These are phyloP conservation scores for Hypoxylon crocopeplum DNA, from an alignment of 495 filamentous ascomycete genomes.

Conservation along the genomic window DNA sequence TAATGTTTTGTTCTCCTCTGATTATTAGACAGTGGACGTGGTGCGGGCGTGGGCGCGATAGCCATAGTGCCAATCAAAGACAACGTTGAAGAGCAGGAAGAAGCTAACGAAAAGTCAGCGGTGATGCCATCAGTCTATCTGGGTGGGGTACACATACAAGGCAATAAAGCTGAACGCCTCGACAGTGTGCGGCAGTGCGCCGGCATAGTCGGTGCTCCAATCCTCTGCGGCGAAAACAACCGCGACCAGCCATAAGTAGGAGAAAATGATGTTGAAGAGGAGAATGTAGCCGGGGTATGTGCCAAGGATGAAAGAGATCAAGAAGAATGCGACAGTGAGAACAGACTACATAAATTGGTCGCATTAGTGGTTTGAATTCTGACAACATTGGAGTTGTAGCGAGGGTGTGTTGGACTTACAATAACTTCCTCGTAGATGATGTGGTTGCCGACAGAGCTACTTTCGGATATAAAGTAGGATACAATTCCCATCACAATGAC, in stretches of 20 bases:
- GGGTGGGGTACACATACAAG: constrained; percentile 56
- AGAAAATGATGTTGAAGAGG: constrained; percentile 66
- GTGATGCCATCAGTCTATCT: constrained; percentile 3
- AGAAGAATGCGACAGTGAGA: constrained; percentile 64
- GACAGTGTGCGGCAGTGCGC: constrained; percentile 55
- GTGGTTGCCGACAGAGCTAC: constrained; percentile 47
- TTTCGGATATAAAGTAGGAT: constrained; percentile 58
- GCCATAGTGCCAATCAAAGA: constrained; percentile 54
- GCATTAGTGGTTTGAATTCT: constrained; percentile 11
- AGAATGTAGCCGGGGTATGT: constrained; percentile 57
- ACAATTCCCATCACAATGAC: constrained; percentile 68
- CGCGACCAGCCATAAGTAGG: constrained; percentile 68
- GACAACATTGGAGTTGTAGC: too few relatives aligned
- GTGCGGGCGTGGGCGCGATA: constrained; percentile 41
- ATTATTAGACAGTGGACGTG: constrained; percentile 19
- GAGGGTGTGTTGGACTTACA: constrained; percentile 48
- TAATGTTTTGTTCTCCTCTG: not conserved
- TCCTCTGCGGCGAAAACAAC: constrained; percentile 66
- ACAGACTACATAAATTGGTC: constrained; percentile 49
- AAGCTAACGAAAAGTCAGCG: constrained; percentile 55
- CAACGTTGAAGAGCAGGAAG: constrained; percentile 60
- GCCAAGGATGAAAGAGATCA: constrained; percentile 62
- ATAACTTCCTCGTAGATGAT: constrained; percentile 64
- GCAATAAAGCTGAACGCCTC: constrained; percentile 68
- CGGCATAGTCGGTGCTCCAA: constrained; percentile 51